Conservation (phyloP, 139 green algal genomes). For the Chlorella vulgaris region DNA sequence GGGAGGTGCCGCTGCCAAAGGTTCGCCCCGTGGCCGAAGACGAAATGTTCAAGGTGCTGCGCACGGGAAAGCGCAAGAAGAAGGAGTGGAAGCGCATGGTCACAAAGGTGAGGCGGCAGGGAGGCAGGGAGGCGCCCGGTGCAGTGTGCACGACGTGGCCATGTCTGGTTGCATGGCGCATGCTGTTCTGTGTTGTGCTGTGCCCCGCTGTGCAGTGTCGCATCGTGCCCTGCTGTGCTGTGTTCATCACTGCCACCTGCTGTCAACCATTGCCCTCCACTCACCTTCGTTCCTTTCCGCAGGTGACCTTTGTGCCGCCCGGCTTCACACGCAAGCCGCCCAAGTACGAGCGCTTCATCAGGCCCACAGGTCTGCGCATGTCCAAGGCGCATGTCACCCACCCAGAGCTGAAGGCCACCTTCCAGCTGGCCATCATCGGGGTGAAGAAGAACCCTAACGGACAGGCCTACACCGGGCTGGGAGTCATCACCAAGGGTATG, state of each 20-base stretch:
- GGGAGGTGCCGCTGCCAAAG: constrained; percentile 99
- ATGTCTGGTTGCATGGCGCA: too few relatives aligned
- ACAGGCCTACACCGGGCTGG: constrained; percentile 92
- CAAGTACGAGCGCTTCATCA: constrained; percentile 99
- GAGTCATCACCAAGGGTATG: constrained; percentile 92
- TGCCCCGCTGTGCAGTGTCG: neutral
- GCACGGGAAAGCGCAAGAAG: constrained; percentile 87
- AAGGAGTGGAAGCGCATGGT: constrained; percentile 99
- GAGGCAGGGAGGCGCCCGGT: too few relatives aligned
- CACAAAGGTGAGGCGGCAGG: constrained; percentile 79
- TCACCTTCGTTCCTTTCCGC: neutral
- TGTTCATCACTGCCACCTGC: neutral
- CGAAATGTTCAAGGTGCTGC: constrained; percentile 99
- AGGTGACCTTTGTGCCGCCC: constrained; percentile 95
- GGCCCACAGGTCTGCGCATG: constrained; percentile 95
- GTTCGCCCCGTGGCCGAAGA: constrained; percentile 97
- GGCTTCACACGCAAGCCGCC: constrained; percentile 98
- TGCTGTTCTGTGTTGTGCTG: too few relatives aligned
- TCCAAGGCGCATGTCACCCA: constrained; percentile 99
- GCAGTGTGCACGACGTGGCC: too few relatives aligned
- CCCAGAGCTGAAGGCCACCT: constrained; percentile 98
- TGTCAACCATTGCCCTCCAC: neutral
- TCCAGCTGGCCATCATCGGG: constrained; percentile 96
- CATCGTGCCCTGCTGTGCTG: neutral
- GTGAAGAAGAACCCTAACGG: constrained; percentile 99